Conservation (phyloP, 768 basidiomycete genomes). For the Tricholoma furcatifolium region DNA sequence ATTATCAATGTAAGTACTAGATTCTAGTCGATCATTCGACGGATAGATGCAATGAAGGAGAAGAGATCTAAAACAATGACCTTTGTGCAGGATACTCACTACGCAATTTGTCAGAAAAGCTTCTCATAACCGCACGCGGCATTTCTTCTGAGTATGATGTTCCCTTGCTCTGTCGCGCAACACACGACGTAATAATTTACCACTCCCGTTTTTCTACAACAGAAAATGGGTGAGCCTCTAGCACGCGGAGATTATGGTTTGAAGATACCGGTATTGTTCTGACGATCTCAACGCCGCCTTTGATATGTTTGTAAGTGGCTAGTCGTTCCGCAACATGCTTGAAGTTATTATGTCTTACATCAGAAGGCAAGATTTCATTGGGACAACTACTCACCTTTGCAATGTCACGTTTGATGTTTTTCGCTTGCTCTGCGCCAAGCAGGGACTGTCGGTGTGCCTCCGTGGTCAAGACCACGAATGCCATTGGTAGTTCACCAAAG, state of each 20-base stretch:
- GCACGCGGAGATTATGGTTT: background rate
- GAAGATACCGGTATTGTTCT: conserved; percentile 31
- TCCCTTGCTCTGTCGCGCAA: conserved; percentile 27
- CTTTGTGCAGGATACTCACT: too few species aligned
- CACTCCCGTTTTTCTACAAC: conserved; percentile 55
- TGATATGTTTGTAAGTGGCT: conserved; percentile 49
- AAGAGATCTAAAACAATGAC: too few species aligned
- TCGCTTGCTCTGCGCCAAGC: conserved; percentile 22
- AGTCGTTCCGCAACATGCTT: conserved; percentile 51
- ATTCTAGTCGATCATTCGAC: too few species aligned
- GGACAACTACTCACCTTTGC: conserved; percentile 32
- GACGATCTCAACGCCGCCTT: conserved; percentile 38
- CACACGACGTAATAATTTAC: conserved; percentile 49
- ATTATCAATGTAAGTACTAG: too few species aligned
- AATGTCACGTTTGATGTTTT: conserved; percentile 38
- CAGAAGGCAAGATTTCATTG: conserved; percentile 3
- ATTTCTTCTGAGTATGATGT: conserved; percentile 5
- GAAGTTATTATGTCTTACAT: background rate
- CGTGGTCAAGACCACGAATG: conserved; percentile 54
- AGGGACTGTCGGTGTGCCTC: conserved; percentile 32
- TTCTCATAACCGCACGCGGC: conserved; percentile 11
- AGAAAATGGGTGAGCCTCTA: background rate
- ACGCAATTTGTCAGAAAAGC: too few species aligned
- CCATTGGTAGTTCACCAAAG: conserved; percentile 64
- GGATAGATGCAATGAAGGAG: too few species aligned